phyloP scores from a whole-genome alignment of 306 rosid species.

The Cucumis hystrix region DNA sequence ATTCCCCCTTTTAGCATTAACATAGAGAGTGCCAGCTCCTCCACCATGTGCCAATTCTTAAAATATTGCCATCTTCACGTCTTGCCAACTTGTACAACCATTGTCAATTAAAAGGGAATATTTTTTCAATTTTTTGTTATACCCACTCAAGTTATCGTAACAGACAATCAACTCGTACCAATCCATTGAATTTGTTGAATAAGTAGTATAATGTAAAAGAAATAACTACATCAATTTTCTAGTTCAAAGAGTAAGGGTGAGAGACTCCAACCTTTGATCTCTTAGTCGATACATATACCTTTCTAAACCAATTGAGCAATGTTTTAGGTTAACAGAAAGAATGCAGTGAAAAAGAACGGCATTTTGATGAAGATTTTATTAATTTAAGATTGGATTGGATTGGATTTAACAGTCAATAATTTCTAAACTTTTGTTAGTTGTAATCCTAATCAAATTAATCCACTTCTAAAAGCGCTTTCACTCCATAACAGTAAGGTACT shows the following conservation, averaged over 20 bases:
- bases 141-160: too few relatives aligned
- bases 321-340: not conserved
- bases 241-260: too few relatives aligned
- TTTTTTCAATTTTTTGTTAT: too few relatives aligned
- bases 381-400: not conserved
- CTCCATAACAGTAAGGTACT: not conserved
- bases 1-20: not conserved
- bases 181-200: too few relatives aligned
- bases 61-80: not conserved
- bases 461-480: not conserved
- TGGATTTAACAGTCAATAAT: not conserved
- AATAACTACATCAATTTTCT: not conserved
- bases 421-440: not conserved
- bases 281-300: too few relatives aligned
- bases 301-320: too few relatives aligned
- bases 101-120: too few relatives aligned
- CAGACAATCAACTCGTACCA: too few relatives aligned
- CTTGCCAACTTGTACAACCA: not conserved
- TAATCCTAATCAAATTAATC: slow-evolving; percentile 1
- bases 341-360: not conserved
- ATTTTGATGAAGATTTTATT: not conserved
- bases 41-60: not conserved
- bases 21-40: not conserved
- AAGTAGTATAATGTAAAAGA: not conserved
- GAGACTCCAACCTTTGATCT: too few relatives aligned